phyloP scores from a whole-genome alignment of 2,329 filamentous ascomycete species.

The Trichoderma aggressivum region DNA sequence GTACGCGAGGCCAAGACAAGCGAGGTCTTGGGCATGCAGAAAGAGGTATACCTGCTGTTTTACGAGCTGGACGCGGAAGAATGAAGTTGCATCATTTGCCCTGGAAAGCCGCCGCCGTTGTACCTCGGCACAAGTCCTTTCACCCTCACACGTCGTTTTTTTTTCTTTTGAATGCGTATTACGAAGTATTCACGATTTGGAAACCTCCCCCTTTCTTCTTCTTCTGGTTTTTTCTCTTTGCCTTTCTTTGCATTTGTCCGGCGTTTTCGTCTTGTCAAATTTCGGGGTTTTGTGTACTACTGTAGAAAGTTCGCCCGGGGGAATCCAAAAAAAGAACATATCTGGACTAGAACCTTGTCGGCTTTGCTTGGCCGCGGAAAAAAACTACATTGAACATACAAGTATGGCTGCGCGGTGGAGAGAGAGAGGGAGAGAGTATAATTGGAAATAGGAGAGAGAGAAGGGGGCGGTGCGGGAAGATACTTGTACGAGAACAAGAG shows the following conservation, averaged over 20 bases:
- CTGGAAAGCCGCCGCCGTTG: neutral
- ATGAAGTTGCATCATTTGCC: conserved; percentile 8
- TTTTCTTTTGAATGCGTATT: neutral
- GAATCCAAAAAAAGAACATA: neutral
- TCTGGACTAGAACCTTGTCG: neutral
- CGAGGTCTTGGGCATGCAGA: conserved; percentile 90
- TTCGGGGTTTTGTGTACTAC: neutral
- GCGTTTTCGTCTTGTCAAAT: conserved; percentile 4
- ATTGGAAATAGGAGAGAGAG: neutral
- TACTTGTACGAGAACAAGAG: neutral
- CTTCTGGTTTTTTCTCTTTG: neutral
- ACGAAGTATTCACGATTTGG: neutral
- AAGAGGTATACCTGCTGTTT: conserved; percentile 93
- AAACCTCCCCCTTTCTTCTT: neutral
- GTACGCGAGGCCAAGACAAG: conserved; percentile 90
- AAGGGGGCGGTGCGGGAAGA: neutral
- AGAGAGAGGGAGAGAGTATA: neutral
- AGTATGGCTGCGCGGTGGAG: neutral
- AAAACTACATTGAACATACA: neutral
- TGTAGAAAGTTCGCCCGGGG: neutral
- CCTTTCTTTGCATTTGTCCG: conserved; percentile 6
- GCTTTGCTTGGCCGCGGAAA: neutral
- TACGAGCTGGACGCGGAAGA: conserved; percentile 73
- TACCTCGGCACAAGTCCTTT: neutral
- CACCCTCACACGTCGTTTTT: neutral